Conservation (phyloP, 2,329 filamentous ascomycete genomes). For the Xylariaceae sp. region DNA sequence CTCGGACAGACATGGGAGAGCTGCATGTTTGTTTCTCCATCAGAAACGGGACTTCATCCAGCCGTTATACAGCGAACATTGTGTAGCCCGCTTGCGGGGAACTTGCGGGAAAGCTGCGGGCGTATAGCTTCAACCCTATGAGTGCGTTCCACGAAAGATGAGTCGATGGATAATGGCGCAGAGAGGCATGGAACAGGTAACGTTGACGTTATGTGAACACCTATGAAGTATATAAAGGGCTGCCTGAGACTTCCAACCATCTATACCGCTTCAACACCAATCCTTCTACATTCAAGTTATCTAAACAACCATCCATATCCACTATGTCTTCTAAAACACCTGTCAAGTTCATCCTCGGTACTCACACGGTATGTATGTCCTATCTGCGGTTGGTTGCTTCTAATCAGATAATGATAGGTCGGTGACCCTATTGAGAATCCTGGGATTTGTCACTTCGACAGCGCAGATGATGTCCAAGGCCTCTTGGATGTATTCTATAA, state of each 20-base stretch:
- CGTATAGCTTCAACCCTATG: no score
- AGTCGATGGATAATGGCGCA: not conserved
- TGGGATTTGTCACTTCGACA: slow-evolving; percentile 24
- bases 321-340: slow-evolving; percentile 10
- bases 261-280: not conserved
- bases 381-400: not conserved
- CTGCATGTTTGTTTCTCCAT: not conserved
- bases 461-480: slow-evolving; percentile 19
- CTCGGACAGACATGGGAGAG: no score
- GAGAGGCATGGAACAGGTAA: not conserved
- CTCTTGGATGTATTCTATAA: slow-evolving; percentile 24
- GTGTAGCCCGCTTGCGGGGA: not conserved
- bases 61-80: not conserved
- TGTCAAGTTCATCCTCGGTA: slow-evolving; percentile 16
- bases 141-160: no score
- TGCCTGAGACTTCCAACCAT: not conserved
- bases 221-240: not conserved
- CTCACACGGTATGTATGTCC: slow-evolving; percentile 10
- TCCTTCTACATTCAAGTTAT: not conserved
- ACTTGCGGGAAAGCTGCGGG: slow-evolving; percentile 19
- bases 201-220: not conserved
- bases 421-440: slow-evolving; percentile 20
- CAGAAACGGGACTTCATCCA: not conserved
- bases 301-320: not conserved
- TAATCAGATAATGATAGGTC: slow-evolving; percentile 13